Conservation (phyloP, 2,329 filamentous ascomycete genomes). For the Exserohilum rostratum region DNA sequence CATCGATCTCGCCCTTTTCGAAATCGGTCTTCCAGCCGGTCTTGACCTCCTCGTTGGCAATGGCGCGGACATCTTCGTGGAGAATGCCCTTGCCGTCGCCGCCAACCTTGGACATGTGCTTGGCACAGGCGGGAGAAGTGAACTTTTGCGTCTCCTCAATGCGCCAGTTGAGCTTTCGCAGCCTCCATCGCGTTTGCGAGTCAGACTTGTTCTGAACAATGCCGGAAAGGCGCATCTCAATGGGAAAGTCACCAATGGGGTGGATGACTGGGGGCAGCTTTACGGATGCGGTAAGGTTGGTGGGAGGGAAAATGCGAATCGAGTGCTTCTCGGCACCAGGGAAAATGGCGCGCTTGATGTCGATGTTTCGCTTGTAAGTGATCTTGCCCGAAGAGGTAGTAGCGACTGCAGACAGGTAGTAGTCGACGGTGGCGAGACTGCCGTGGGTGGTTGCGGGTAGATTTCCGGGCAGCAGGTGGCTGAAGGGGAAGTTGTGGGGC, state of each 20-base stretch:
- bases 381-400: constrained; percentile 66
- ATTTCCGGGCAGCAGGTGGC: constrained; percentile 80
- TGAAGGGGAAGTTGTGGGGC: constrained; percentile 84
- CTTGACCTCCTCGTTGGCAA: constrained; percentile 83
- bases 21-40: constrained; percentile 88
- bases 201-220: constrained; percentile 72
- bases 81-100: constrained; percentile 71
- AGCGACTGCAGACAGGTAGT: constrained; percentile 65
- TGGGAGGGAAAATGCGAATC: constrained; percentile 93
- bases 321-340: constrained; percentile 84
- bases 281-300: constrained; percentile 86
- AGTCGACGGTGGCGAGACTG: constrained; percentile 73
- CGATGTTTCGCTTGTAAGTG: constrained; percentile 70
- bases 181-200: constrained; percentile 80
- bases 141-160: constrained; percentile 87
- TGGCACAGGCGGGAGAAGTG: constrained; percentile 77
- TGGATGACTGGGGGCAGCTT: constrained; percentile 83
- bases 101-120: constrained; percentile 71
- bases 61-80: constrained; percentile 75
- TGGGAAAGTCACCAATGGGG: constrained; percentile 80
- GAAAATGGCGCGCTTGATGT: constrained; percentile 79
- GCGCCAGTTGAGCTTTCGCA: constrained; percentile 91
- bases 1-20: constrained; percentile 74
- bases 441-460: constrained; percentile 85
- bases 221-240: constrained; percentile 84